These are phyloP conservation scores for barrel medic (Medicago truncatula) DNA, from an alignment of 306 rosid genomes.

Conservation along the genomic window MtrunA17r5.0-ANR NC_053047.1:42503501-42504000, in stretches of 20 bases:
- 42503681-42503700: not conserved
- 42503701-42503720: not conserved
- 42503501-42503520: conserved; percentile 69
- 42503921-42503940: conserved; percentile 18
- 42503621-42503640: too few relatives aligned
- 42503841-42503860: conserved; percentile 16
- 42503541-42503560: conserved; percentile 73
- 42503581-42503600: not conserved
- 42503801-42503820: conserved; percentile 26
- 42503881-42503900: conserved; percentile 10
- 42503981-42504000: conserved; percentile 19
- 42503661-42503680: conserved; percentile 7
- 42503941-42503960: conserved; percentile 29
- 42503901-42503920: conserved; percentile 29
- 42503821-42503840: conserved; percentile 7
- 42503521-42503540: conserved; percentile 81
- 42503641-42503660: not conserved
- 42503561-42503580: conserved; percentile 32
- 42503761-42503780: conserved; percentile 11
- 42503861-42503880: conserved; percentile 12
- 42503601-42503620: too few relatives aligned
- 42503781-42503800: conserved; percentile 10
- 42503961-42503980: conserved; percentile 31
- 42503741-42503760: not conserved
- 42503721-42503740: conserved; percentile 6